Conservation (phyloP, 129 eudicot genomes). For the Helichrysum umbraculigerum region DNA sequence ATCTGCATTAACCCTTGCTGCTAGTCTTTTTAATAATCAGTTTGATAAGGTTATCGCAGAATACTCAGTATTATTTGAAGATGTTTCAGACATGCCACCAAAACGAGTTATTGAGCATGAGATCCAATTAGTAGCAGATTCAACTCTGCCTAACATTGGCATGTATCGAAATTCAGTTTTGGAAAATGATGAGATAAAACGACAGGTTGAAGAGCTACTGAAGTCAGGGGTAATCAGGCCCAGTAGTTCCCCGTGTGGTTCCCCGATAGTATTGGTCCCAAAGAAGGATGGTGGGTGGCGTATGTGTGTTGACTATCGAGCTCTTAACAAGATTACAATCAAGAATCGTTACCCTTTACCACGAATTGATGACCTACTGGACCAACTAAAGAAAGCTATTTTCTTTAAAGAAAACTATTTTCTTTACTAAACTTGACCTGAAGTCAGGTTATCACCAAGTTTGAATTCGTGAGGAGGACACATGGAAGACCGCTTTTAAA, state of each 20-base stretch:
- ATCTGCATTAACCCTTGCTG: neutral
- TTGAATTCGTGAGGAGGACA: constrained; percentile 27
- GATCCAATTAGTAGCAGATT: constrained; percentile 14
- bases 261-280: constrained; percentile 23
- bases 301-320: constrained; percentile 17
- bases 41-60: neutral
- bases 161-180: neutral
- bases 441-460: constrained; percentile 32
- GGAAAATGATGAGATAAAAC: constrained; percentile 26
- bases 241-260: constrained; percentile 29
- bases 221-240: constrained; percentile 19
- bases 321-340: constrained; percentile 27
- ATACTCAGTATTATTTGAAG: constrained; percentile 2
- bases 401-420: constrained; percentile 8
- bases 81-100: constrained; percentile 16
- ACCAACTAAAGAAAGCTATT: constrained; percentile 2
- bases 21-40: neutral
- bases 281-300: constrained; percentile 27
- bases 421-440: constrained; percentile 27
- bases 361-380: neutral
- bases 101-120: constrained; percentile 23
- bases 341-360: constrained; percentile 21
- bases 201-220: constrained; percentile 21
- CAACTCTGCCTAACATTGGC: constrained; percentile 13
- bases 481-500: constrained; percentile 32